Base-by-base conservation (phyloP, 805 yeast species). In the Yamadazyma sp. region DNA sequence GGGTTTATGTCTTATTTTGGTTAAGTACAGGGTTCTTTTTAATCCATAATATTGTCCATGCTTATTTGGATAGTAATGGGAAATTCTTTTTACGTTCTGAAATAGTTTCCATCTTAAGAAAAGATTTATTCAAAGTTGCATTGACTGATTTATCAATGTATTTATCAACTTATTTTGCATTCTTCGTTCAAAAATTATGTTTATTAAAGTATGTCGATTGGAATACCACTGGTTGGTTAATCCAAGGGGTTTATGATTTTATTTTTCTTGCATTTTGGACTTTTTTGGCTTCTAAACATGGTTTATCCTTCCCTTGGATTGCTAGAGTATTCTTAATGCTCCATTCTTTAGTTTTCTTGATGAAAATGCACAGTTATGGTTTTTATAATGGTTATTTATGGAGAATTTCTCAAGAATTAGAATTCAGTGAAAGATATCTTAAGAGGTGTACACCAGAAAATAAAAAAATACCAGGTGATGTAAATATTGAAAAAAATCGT, bases 291-390 rank as follows among this genome's bases (percentile, higher is more conserved):
- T 76, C 80, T 28, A 52, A 53, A 19, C 30, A 39, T 5, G 53
- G 54, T 31, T 57, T 65, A 54, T 63, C 70, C 26, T 84, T 74
- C 49, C 87, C 94, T 9, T 93, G 98, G 98, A 84, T 89, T 32
- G 95, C 87, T 2, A 80, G 80, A 52, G 89, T 89, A 27, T 93
- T 86, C 50, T 61, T 93, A 43, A 75, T 86, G 40, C 65, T 93
- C 33, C 98, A 93, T 55, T 77, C 88, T 8, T 66, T 87, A 31
- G 98, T 93, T 2, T 66, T 88, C 45, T 55, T 94, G 48, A 93
- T 93, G 99, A 93, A 93, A 56, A 82, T 83, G 78, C 98, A 93
- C 57, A 88, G 98, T 2, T 93, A 81, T 55, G 86, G 86, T 2
- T 88, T 85, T 52, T 93, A 80, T 63, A 89, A 89, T 53, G 98